Conservation (phyloP, 768 basidiomycete species). For the Leccinum truebloodii region DNA sequence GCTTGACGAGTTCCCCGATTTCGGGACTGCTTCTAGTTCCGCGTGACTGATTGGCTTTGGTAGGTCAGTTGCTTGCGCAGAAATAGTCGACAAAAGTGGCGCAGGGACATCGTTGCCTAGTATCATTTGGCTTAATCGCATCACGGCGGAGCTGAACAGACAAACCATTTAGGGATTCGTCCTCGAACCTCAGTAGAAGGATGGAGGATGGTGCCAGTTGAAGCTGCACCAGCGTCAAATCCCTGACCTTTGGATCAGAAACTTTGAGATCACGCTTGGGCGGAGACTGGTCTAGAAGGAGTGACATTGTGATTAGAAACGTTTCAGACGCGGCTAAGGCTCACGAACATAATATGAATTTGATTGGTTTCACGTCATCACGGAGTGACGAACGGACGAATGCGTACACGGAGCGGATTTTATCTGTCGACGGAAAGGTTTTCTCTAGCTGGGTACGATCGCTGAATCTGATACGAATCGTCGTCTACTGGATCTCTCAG, state of each 20-base stretch:
- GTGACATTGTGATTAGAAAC: not conserved
- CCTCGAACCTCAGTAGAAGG: conserved; percentile 73
- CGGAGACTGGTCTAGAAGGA: conserved; percentile 66
- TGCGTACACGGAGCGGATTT: conserved; percentile 81
- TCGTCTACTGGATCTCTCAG: conserved; percentile 54
- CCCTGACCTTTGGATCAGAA: conserved; percentile 71
- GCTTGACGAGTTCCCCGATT: conserved; percentile 13
- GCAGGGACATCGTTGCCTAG: conserved; percentile 60
- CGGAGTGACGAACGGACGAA: conserved; percentile 73
- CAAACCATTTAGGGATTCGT: conserved; percentile 68
- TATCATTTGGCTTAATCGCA: not conserved
- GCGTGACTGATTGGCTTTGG: conserved; percentile 54
- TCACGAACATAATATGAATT: conserved; percentile 80
- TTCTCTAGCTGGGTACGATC: conserved; percentile 84
- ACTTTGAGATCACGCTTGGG: conserved; percentile 84
- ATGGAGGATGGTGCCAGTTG: conserved; percentile 80
- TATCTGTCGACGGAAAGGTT: conserved; percentile 72
- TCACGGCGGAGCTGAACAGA: not conserved
- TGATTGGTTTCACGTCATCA: conserved; percentile 75
- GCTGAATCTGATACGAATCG: conserved; percentile 77
- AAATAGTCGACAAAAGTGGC: conserved; percentile 59
- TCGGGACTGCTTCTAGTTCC: conserved; percentile 7
- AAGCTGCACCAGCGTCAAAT: conserved; percentile 65
- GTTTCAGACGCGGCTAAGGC: not conserved
- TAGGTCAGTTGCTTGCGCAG: conserved; percentile 63